These are phyloP conservation scores for Xerocomellus intermedius DNA, from an alignment of 768 basidiomycete genomes.

Conservation along the genomic window DNA sequence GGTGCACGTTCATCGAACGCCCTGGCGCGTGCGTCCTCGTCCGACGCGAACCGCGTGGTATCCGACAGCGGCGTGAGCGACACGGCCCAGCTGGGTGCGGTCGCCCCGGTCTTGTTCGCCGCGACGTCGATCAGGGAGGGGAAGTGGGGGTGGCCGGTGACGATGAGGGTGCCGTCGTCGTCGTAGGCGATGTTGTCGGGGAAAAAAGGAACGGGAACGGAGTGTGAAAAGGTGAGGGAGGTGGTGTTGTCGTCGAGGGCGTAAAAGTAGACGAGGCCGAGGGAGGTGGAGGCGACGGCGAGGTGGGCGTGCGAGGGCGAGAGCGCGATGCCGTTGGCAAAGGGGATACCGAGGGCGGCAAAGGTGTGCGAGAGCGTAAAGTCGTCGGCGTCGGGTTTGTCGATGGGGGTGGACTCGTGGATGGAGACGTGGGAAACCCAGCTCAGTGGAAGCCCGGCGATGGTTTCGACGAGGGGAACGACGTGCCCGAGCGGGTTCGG, in stretches of 20 bases:
- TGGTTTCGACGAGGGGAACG: slow-evolving; percentile 53
- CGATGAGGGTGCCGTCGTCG: slow-evolving; percentile 46
- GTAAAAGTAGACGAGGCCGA: slow-evolving; percentile 51
- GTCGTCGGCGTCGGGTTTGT: slow-evolving; percentile 25
- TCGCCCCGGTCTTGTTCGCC: slow-evolving; percentile 38
- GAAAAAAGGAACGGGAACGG: slow-evolving; percentile 53
- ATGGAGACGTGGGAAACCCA: slow-evolving; percentile 59
- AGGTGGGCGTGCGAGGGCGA: slow-evolving; percentile 49
- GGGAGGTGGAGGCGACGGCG: slow-evolving; percentile 57
- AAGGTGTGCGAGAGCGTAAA: slow-evolving; percentile 36
- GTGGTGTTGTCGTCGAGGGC: slow-evolving; percentile 42
- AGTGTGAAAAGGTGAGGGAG: slow-evolving; percentile 37
- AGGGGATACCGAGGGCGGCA: slow-evolving; percentile 51
- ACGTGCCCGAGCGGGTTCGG: slow-evolving; percentile 47
- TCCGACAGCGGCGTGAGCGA: slow-evolving; percentile 35
- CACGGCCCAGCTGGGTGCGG: slow-evolving; percentile 59
- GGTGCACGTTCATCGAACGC: slow-evolving; percentile 47
- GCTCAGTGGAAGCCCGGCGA: slow-evolving; percentile 55
- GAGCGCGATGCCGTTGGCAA: slow-evolving; percentile 68
- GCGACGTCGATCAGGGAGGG: slow-evolving; percentile 47
- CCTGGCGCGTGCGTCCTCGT: background rate
- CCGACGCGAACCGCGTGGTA: background rate
- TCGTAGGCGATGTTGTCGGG: slow-evolving; percentile 64
- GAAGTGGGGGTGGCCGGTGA: slow-evolving; percentile 69
- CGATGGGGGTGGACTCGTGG: slow-evolving; percentile 15